Percentiles rank a stretch among this genome's conserved stretches.
Conservation (phyloP, 2,329 filamentous ascomycete genomes). For the Fusarium sublunatum region DNA sequence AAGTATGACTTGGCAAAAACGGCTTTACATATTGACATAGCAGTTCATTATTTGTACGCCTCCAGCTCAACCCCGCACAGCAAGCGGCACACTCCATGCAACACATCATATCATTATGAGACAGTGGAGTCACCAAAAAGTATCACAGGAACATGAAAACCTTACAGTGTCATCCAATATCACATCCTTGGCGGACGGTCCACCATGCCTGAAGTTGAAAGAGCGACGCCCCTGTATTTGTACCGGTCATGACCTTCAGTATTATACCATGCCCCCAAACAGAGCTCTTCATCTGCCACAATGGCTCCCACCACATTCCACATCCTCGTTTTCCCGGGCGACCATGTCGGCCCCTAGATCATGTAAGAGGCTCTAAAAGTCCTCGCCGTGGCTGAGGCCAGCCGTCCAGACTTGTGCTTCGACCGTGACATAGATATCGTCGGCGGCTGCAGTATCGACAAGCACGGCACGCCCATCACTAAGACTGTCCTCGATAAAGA, state of each 20-base stretch:
- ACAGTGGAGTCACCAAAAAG: no score
- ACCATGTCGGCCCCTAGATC: slow-evolving; percentile 61
- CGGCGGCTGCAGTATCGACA: slow-evolving; percentile 57
- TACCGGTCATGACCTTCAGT: neutral
- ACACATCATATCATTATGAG: no score
- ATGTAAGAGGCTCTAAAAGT: slow-evolving; percentile 59
- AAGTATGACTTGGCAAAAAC: neutral
- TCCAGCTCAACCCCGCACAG: no score
- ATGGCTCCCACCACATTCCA: slow-evolving; percentile 30
- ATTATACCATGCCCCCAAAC: neutral
- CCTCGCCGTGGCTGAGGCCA: slow-evolving; percentile 54
- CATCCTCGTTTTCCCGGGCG: slow-evolving; percentile 59
- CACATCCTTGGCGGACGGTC: no score
- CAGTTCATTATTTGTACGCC: no score
- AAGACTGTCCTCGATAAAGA: slow-evolving; percentile 57
- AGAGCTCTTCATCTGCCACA: slow-evolving; percentile 7
- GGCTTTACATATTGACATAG: neutral
- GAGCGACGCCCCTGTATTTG: neutral
- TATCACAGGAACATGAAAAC: no score
- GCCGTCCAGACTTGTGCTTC: slow-evolving; percentile 48
- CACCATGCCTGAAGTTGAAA: no score
- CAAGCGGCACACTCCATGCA: no score
- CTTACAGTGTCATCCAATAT: no score
- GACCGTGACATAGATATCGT: slow-evolving; percentile 45
- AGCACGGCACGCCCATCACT: slow-evolving; percentile 57